A percentile compares a stretch with the other conserved stretches of the same genome.
Evolutionary conservation across 2,329 filamentous ascomycete species (phyloP).

Genomic region (Sarocladium oryzae): DNA sequence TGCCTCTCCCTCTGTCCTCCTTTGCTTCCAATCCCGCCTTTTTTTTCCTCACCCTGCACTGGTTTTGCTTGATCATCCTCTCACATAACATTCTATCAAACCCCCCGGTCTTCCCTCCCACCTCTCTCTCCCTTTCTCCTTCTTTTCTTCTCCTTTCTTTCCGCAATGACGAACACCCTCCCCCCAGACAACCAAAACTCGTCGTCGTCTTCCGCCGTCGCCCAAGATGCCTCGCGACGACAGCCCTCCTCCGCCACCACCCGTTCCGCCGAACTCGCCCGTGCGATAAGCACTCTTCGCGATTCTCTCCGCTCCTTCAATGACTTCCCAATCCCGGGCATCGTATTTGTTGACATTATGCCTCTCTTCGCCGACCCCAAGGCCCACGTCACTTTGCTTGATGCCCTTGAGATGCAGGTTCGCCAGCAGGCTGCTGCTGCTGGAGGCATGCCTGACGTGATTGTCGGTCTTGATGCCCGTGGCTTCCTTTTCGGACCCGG

Average conservation of each 20-base stretch:
- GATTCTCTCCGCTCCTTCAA: conserved; percentile 74
- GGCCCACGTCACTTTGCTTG: conserved; percentile 70
- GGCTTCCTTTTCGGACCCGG: conserved; percentile 94
- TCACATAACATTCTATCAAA: background rate
- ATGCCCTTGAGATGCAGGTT: conserved; percentile 80
- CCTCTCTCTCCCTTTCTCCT: conserved; percentile 6
- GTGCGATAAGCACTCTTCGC: conserved; percentile 65
- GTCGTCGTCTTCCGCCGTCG: conserved; percentile 21
- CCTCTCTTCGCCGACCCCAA: conserved; percentile 79
- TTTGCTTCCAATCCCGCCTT: conserved; percentile 1
- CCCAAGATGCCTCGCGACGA: conserved; percentile 56
- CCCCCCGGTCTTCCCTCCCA: background rate
- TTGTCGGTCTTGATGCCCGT: conserved; percentile 88
- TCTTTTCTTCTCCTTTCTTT: conserved; percentile 12
- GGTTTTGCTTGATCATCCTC: conserved; percentile 1
- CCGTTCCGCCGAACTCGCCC: conserved; percentile 56
- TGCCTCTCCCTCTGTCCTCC: background rate
- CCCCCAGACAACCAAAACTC: conserved; percentile 11
- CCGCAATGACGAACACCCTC: conserved; percentile 11
- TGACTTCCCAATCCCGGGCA: conserved; percentile 87
- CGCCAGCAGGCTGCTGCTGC: conserved; percentile 51
- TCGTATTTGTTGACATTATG: conserved; percentile 97
- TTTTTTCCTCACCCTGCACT: conserved; percentile 8
- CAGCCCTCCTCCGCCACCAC: conserved; percentile 56
- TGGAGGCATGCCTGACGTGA: conserved; percentile 68